phyloP scores from a whole-genome alignment of 2,329 filamentous ascomycete genomes.

The Aspergillus sp. region DNA sequence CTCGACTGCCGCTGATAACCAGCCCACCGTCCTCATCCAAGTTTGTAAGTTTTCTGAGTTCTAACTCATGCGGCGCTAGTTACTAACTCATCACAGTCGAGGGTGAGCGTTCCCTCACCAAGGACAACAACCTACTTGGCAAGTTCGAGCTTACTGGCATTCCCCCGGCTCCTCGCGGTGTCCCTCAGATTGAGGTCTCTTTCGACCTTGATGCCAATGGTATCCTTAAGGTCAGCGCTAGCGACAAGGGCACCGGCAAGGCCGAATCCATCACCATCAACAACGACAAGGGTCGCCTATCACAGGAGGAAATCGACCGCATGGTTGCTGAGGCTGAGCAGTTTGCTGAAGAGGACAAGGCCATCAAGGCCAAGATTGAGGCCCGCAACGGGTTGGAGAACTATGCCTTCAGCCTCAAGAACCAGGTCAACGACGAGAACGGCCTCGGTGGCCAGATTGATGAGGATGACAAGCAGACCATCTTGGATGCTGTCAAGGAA shows the following conservation, averaged over 20 bases:
- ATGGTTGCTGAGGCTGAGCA: constrained; percentile 99
- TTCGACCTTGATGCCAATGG: constrained; percentile 99
- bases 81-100: constrained; percentile 57
- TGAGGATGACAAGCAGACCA: constrained; percentile 96
- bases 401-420: constrained; percentile 98
- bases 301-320: constrained; percentile 95
- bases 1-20: constrained; percentile 95
- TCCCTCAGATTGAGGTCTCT: constrained; percentile 96
- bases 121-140: constrained; percentile 96
- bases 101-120: constrained; percentile 91
- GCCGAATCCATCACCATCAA: constrained; percentile 97
- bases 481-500: constrained; percentile 97
- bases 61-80: constrained; percentile 7
- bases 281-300: constrained; percentile 98
- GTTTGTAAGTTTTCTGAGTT: constrained; percentile 61
- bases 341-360: constrained; percentile 99
- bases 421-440: constrained; percentile 96
- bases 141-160: constrained; percentile 98
- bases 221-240: constrained; percentile 93
- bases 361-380: constrained; percentile 94
- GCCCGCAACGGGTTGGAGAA: constrained; percentile 96
- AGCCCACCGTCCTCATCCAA: constrained; percentile 92
- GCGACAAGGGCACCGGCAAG: constrained; percentile 98
- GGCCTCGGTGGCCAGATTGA: constrained; percentile 98
- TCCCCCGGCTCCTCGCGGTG: constrained; percentile 90